Base-by-base conservation (phyloP, 345 rosid species). In the Leavenworthia alabamica region DNA sequence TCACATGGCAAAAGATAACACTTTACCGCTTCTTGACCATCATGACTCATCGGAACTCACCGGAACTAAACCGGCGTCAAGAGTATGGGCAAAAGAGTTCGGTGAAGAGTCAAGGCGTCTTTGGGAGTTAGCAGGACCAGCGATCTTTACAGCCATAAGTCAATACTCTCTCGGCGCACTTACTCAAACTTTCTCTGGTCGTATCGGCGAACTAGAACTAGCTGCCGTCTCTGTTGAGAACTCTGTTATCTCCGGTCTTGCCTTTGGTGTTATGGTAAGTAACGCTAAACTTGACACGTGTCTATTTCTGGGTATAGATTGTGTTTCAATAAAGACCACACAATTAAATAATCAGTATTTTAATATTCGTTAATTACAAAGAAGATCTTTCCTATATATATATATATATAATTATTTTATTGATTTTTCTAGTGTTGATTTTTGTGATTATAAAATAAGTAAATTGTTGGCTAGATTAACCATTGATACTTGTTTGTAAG, bases 141-240 rank as follows among this genome's bases (percentile, higher is more conserved):
- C 96, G 0, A 92, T 92, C 15, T 83, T 92, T 74, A 89, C 93
- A 0, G 59, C 86, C 24, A 40, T 85, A 8, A 74, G 83, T 57
- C 95, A 92, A 67, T 89, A 86, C 75, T 92, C 96, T 6, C 82
- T 92, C 1, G 98, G 95, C 6, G 96, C 98, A 5, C 82, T 92
- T 15, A 92, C 96, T 33, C 96, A 83, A 66, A 89, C 93, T 2
- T 86, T 89, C 61, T 80, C 88, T 0, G 98, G 98, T 15, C 78
- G 47, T 26, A 60, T 89, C 8, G 79, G 89, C 1, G 98, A 92
- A 64, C 32, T 89, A 9, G 96, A 86, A 52, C 90, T 89, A 5
- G 96, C 96, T 1, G 96, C 95, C 2, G 90, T 92, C 42, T 76
- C 98, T 1, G 88, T 92, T 9, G 96, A 86, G 77, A 89, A 92